Evolutionary conservation across 1,139 yeast genomes (phyloP).

Genomic region (Spathaspora jeffriesii): DNA sequence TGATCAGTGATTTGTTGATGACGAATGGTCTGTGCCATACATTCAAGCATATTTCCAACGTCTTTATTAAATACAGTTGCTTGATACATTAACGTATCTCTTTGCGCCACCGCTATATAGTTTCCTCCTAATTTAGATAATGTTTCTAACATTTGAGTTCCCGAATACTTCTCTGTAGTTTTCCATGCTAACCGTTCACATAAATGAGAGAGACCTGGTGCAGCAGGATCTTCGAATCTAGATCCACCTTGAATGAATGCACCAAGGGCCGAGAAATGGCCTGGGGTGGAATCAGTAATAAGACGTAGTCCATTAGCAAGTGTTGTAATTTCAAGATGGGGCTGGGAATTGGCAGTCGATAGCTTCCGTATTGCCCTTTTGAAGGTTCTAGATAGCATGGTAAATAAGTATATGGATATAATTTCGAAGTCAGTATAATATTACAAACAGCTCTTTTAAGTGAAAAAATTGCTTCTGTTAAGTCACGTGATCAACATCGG

Average conservation of each 20-base stretch:
- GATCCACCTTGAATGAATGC: slow-evolving; percentile 91
- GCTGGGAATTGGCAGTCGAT: slow-evolving; percentile 9
- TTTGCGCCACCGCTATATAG: slow-evolving; percentile 89
- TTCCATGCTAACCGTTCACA: slow-evolving; percentile 88
- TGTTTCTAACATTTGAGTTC: slow-evolving; percentile 72
- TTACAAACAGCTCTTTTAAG: not conserved
- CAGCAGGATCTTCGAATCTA: slow-evolving; percentile 61
- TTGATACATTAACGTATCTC: slow-evolving; percentile 92
- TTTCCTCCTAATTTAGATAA: slow-evolving; percentile 89
- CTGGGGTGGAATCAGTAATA: slow-evolving; percentile 84
- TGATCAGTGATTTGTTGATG: slow-evolving; percentile 66
- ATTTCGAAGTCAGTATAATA: not conserved
- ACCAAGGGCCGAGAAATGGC: slow-evolving; percentile 91
- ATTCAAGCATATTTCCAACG: slow-evolving; percentile 77
- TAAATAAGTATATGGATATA: not conserved
- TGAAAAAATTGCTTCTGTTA: not conserved
- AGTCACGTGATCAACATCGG: not conserved
- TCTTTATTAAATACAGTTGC: slow-evolving; percentile 91
- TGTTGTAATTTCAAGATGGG: slow-evolving; percentile 48
- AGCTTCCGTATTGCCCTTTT: not conserved
- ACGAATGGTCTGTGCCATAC: slow-evolving; percentile 79
- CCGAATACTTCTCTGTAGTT: slow-evolving; percentile 64
- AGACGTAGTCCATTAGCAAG: slow-evolving; percentile 79
- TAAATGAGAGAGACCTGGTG: slow-evolving; percentile 78
- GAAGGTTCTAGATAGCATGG: slow-evolving; percentile 2